Evolutionary conservation across 78 protist genomes (phyloP).

Genomic region (Bodo saltans): DNA sequence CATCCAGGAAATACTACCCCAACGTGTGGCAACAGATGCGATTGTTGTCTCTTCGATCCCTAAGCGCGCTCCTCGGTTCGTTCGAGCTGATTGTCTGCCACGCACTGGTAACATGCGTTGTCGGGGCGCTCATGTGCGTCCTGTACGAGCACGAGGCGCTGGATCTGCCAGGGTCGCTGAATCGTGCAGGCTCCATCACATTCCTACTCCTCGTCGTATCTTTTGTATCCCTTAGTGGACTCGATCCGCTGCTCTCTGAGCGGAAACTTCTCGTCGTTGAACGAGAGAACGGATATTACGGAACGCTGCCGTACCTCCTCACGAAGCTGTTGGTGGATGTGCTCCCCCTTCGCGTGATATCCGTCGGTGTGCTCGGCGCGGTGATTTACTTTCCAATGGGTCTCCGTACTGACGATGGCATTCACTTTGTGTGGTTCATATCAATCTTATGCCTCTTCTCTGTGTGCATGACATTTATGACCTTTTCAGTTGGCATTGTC

Average conservation of each 20-base stretch:
- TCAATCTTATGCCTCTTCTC: neutral
- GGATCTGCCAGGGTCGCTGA: slow-evolving; percentile 15
- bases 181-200: slow-evolving; percentile 19
- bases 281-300: slow-evolving; percentile 17
- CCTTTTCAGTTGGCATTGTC: neutral
- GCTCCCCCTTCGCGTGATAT: slow-evolving; percentile 17
- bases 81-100: slow-evolving; percentile 5
- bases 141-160: slow-evolving; percentile 7
- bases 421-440: neutral
- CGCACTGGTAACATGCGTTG: neutral
- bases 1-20: neutral
- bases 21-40: neutral
- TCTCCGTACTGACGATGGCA: neutral
- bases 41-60: neutral
- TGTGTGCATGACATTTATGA: neutral
- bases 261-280: slow-evolving; percentile 24
- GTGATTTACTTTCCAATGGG: slow-evolving; percentile 30
- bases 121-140: neutral
- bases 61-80: neutral
- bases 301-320: slow-evolving; percentile 31
- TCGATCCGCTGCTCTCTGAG: slow-evolving; percentile 36
- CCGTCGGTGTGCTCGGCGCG: slow-evolving; percentile 22
- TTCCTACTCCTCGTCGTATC: slow-evolving; percentile 8
- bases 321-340: slow-evolving; percentile 23
- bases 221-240: slow-evolving; percentile 8